Evolutionary conservation across 75 land plant genomes (phyloP), one percentile per base, ranked within the genome.

Genomic region (Pseudotsuga menziesii): DNA sequence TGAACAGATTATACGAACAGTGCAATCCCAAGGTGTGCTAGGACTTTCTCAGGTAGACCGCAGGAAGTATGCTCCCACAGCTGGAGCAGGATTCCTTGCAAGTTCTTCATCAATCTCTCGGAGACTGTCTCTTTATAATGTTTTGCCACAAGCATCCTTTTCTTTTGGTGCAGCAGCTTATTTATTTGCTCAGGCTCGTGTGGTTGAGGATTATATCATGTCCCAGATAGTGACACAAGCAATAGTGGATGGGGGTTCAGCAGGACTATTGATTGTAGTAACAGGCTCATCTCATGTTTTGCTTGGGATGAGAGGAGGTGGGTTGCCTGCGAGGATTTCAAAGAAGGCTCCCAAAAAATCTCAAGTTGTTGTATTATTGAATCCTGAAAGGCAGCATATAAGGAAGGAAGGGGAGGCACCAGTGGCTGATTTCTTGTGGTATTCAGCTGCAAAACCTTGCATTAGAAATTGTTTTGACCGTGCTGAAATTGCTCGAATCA

Each of bases 401-500:
- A 76, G 98, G 56, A 86, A 89, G 75, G 96, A 95, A 83, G 98
- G 98, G 54, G 92, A 93, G 74, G 85, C 89, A 27, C 96, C 98
- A 48, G 86, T 84, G 66, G 96, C 98, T 74, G 98, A 95, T 86
- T 93, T 95, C 78, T 84, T 95, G 86, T 95, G 98, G 96, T 95
- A 95, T 69, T 93, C 96, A 73, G 96, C 94, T 70, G 92, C 96
- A 69, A 95, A 90, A 74, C 84, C 88, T 20, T 95, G 98, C 79
- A 87, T 76, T 72, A 86, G 96, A 77, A 95, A 95, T 81, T 95
- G 98, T 77, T 95, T 89, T 72, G 98, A 95, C 76, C 91, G 98
- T 80, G 98, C 96, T 84, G 98, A 95, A 83, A 92, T 95, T 82
- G 98, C 98, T 41, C 77, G 96, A 66, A 93, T 95, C 4, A 95